Evolutionary conservation across 2,329 filamentous ascomycete genomes (phyloP).

Genomic region (Exophiala mesophila): DNA sequence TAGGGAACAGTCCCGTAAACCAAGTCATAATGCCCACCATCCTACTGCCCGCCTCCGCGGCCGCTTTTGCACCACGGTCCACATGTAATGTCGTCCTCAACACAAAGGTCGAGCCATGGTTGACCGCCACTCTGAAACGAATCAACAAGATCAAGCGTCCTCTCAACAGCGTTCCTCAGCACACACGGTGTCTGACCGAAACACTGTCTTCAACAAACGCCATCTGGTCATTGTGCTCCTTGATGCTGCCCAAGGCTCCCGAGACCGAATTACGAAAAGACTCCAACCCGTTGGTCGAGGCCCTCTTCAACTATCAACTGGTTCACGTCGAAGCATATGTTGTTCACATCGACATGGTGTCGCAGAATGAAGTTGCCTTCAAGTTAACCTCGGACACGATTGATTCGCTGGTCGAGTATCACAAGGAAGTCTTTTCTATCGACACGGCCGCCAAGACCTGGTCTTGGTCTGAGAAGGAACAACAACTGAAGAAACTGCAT

Average conservation of each 20-base stretch:
- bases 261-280: constrained; percentile 80
- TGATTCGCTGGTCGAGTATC: constrained; percentile 86
- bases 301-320: constrained; percentile 87
- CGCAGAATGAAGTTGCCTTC: constrained; percentile 94
- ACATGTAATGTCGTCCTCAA: constrained; percentile 92
- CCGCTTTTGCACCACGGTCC: constrained; percentile 89
- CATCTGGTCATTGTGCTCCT: constrained; percentile 88
- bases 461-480: constrained; percentile 94
- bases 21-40: constrained; percentile 73
- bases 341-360: constrained; percentile 98
- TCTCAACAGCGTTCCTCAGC: constrained; percentile 92
- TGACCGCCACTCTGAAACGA: constrained; percentile 87
- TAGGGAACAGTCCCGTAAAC: constrained; percentile 23
- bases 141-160: constrained; percentile 96
- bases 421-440: constrained; percentile 90
- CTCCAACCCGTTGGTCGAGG: constrained; percentile 75
- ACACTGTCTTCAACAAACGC: constrained; percentile 83
- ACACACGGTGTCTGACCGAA: constrained; percentile 92
- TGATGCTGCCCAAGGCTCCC: constrained; percentile 88
- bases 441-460: constrained; percentile 85
- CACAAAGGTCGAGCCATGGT: constrained; percentile 90
- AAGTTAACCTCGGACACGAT: constrained; percentile 96
- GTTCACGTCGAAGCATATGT: constrained; percentile 95
- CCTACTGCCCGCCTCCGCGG: constrained; percentile 89
- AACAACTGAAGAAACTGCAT: constrained; percentile 93